Base-by-base conservation (phyloP, 495 filamentous ascomycete species). In the Tuber magnatum region DNA sequence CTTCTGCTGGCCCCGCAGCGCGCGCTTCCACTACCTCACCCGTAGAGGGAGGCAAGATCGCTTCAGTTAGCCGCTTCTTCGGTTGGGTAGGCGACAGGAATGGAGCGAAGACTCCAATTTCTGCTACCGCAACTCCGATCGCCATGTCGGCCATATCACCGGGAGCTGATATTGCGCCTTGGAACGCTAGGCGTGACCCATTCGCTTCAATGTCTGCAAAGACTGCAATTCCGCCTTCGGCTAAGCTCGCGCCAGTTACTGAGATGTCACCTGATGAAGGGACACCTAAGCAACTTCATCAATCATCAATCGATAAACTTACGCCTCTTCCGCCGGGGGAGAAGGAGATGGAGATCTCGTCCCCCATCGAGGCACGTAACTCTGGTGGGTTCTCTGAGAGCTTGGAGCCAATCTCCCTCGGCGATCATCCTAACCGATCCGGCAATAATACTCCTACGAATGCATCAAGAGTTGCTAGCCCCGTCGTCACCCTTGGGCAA, bases 81-180 rank as follows among this genome's bases (percentile, higher is more conserved):
- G 88, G 89, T 28, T 82, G 87, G 71, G 87, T 86, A 18, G 92
- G 91, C 77, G 91, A 93, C 76, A 87, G 87, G 73, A 94, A 92
- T 18, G 92, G 93, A 9, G 92, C 93, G 69, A 88, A 89, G 80
- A 90, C 89, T 42, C 90, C 89, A 7, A 92, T 91, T 56, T 87
- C 91, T 20, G 80, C 80, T 24, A 69, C 40, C 16, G 78, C 80
- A 51, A 99, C 96, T 6, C 95, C 95, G 1, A 97, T 98, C 81
- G 91, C 92, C 4, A 93, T 97, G 77, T 97, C 94, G 51, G 95
- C 94, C 18, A 85, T 95, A 43, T 93, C 92, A 40, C 92, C 92
- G 3, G 56, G 56, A 35, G 86, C 88, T 48, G 91, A 89, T n/a
- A 82, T 83, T 61, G 81, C 78, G 8, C 74, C 75, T 68, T 79